These are phyloP conservation scores for Diaporthe citri DNA, from an alignment of 2,329 filamentous ascomycete genomes.

Conservation along the genomic window DNA sequence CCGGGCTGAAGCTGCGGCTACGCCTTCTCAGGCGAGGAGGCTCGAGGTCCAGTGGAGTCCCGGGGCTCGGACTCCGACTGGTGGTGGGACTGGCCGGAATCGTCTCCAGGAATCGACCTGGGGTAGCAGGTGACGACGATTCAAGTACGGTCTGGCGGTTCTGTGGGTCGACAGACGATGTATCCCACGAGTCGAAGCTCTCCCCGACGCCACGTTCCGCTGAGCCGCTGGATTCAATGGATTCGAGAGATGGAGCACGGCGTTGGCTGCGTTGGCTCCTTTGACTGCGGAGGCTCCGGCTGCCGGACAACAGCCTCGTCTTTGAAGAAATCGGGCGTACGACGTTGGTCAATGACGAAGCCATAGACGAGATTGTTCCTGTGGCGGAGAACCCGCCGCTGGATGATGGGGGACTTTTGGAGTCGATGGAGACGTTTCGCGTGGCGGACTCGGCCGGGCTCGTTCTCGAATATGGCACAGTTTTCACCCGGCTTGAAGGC, in stretches of 20 bases:
- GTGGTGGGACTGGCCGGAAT: slow-evolving; percentile 76
- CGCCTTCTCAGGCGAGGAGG: slow-evolving; percentile 56
- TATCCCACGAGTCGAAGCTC: slow-evolving; percentile 82
- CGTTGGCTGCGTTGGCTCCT: slow-evolving; percentile 43
- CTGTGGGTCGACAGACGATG: slow-evolving; percentile 74
- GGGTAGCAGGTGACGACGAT: slow-evolving; percentile 58
- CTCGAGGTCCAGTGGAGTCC: slow-evolving; percentile 68
- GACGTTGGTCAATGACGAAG: slow-evolving; percentile 61
- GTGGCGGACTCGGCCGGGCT: slow-evolving; percentile 50
- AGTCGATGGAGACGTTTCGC: slow-evolving; percentile 52
- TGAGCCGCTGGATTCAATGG: slow-evolving; percentile 51
- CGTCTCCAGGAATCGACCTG: slow-evolving; percentile 71
- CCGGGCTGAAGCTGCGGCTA: slow-evolving; percentile 66
- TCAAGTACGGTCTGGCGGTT: slow-evolving; percentile 70
- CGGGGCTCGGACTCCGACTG: slow-evolving; percentile 75
- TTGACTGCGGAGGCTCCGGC: slow-evolving; percentile 48
- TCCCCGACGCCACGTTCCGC: slow-evolving; percentile 61
- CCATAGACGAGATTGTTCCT: slow-evolving; percentile 61
- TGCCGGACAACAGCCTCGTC: slow-evolving; percentile 63
- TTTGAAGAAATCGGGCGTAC: slow-evolving; percentile 69
- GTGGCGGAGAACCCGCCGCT: slow-evolving; percentile 59
- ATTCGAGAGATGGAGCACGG: slow-evolving; percentile 63
- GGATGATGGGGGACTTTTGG: slow-evolving; percentile 58
- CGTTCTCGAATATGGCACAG: slow-evolving; percentile 65
- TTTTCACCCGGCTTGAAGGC: slow-evolving; percentile 59